phyloP scores from a whole-genome alignment of 768 basidiomycete genomes.

The Pholiota molesta region DNA sequence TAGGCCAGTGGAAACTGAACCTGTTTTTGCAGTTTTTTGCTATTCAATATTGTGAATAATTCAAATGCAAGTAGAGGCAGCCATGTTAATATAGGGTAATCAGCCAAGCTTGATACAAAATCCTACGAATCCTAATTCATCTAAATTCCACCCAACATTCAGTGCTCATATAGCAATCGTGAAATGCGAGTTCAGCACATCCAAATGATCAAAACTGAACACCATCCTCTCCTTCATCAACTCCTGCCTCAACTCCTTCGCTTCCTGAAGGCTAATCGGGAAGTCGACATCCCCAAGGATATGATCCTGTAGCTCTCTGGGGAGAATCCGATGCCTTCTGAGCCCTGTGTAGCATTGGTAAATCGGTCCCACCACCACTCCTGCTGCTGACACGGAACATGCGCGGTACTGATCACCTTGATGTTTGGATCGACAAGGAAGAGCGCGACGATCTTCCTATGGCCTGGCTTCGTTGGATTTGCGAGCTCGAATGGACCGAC shows the following conservation, averaged over 20 bases:
- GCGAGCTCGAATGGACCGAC: constrained; percentile 39
- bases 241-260: constrained; percentile 19
- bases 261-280: constrained; percentile 19
- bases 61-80: no score
- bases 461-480: constrained; percentile 41
- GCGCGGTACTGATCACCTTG: constrained; percentile 30
- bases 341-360: neutral
- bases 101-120: no score
- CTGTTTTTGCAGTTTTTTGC: no score
- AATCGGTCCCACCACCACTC: constrained; percentile 32
- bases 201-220: neutral
- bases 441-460: constrained; percentile 46
- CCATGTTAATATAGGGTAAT: no score
- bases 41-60: no score
- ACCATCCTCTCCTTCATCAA: constrained; percentile 24
- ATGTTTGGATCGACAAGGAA: constrained; percentile 42
- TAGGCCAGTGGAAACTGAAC: no score
- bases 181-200: neutral
- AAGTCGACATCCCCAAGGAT: constrained; percentile 21
- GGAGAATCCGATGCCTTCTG: constrained; percentile 3
- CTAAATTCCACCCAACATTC: neutral
- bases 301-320: constrained; percentile 19
- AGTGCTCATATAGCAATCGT: constrained; percentile 5
- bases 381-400: constrained; percentile 33
- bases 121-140: no score